A percentile compares a stretch with the other conserved stretches of the same genome.
Evolutionary conservation across 805 yeast species (phyloP).

Genomic region (Hanseniaspora thailandica): DNA sequence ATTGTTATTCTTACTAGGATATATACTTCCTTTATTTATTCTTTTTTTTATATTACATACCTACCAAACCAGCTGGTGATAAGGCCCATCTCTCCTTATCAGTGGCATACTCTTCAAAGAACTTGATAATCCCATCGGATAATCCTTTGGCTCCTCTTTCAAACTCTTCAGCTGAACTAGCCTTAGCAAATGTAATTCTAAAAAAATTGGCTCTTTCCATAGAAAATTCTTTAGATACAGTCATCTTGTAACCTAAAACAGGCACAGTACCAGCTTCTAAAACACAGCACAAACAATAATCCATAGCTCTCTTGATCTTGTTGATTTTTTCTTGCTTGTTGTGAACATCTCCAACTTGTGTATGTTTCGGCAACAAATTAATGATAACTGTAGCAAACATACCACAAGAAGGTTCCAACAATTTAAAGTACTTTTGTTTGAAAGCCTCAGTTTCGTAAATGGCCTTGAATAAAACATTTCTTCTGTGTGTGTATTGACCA

Average conservation of each 20-base stretch:
- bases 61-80: slow-evolving; percentile 7
- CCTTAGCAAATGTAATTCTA: slow-evolving; percentile 50
- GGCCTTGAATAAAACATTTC: slow-evolving; percentile 30
- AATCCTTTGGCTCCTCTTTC: slow-evolving; percentile 44
- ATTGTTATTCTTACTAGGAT: no score
- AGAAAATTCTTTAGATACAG: slow-evolving; percentile 34
- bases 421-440: slow-evolving; percentile 32
- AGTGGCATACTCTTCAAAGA: slow-evolving; percentile 19
- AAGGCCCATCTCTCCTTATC: slow-evolving; percentile 11
- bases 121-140: slow-evolving; percentile 36
- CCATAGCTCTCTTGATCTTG: slow-evolving; percentile 32
- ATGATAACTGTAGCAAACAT: slow-evolving; percentile 44
- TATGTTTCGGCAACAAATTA: slow-evolving; percentile 23
- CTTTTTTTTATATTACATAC: neutral
- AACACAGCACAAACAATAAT: slow-evolving; percentile 34
- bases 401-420: slow-evolving; percentile 48
- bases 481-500: slow-evolving; percentile 34
- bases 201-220: slow-evolving; percentile 39
- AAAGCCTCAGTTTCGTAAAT: slow-evolving; percentile 33
- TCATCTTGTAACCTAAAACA: slow-evolving; percentile 51
- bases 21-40: neutral
- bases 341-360: neutral
- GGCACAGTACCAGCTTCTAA: slow-evolving; percentile 42
- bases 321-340: neutral
- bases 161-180: slow-evolving; percentile 35